Conservation (phyloP, 345 rosid genomes). For the Microcos paniculata region DNA sequence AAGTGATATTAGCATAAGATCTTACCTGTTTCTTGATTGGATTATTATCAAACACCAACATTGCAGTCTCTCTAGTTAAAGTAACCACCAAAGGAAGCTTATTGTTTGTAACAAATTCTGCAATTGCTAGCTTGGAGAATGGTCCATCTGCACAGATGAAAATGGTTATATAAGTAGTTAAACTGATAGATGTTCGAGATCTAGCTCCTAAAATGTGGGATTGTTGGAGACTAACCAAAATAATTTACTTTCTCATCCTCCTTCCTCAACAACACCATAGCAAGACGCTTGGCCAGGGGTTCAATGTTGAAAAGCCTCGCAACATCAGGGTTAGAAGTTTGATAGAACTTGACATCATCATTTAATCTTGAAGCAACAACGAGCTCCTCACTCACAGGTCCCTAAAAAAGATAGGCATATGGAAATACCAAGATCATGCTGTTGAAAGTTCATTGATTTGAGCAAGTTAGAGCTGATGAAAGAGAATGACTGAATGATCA, state of each 20-base stretch:
- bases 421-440: neutral
- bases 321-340: constrained; percentile 77
- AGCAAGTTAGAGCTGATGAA: no score
- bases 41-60: constrained; percentile 72
- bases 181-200: neutral
- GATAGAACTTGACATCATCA: constrained; percentile 87
- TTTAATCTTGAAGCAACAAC: constrained; percentile 84
- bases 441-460: neutral
- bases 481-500: neutral
- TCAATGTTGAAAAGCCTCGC: constrained; percentile 89
- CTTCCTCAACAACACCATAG: constrained; percentile 71
- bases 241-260: constrained; percentile 78
- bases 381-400: constrained; percentile 70
- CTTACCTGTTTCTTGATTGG: constrained; percentile 77
- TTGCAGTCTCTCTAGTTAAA: constrained; percentile 73
- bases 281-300: constrained; percentile 65
- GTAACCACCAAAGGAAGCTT: constrained; percentile 80
- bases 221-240: constrained; percentile 56
- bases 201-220: neutral
- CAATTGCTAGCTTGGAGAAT: constrained; percentile 67
- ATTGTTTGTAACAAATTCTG: constrained; percentile 64
- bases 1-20: neutral
- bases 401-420: constrained; percentile 32
- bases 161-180: constrained; percentile 8
- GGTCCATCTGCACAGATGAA: constrained; percentile 65